Percentiles rank a stretch among this genome's conserved stretches.
phyloP scores from a whole-genome alignment of 1,139 yeast genomes.

The Kodamaea sp. region DNA sequence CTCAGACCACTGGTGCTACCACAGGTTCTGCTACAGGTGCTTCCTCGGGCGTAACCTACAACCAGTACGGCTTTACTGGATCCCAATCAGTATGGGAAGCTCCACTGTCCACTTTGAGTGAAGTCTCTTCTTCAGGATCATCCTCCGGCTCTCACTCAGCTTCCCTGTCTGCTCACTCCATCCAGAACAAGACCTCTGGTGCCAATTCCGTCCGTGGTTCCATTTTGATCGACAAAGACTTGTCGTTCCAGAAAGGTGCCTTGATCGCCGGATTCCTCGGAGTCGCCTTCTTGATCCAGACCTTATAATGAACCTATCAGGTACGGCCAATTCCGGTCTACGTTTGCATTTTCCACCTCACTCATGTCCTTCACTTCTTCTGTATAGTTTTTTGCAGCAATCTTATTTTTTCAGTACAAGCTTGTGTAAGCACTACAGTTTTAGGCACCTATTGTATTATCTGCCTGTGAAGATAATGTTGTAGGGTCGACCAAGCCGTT shows the following conservation, averaged over 20 bases:
- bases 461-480: too few species aligned
- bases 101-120: slow-evolving; percentile 14
- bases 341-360: too few species aligned
- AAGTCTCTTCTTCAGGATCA: slow-evolving; percentile 9
- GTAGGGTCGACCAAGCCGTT: too few species aligned
- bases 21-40: slow-evolving; percentile 9
- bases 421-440: too few species aligned
- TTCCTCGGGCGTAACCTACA: slow-evolving; percentile 23
- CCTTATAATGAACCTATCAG: slow-evolving; percentile 19
- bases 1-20: slow-evolving; percentile 4
- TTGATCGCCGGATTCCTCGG: slow-evolving; percentile 22
- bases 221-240: slow-evolving; percentile 13
- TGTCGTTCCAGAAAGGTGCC: slow-evolving; percentile 20
- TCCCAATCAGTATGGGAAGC: slow-evolving; percentile 38
- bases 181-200: slow-evolving; percentile 16
- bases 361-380: too few species aligned
- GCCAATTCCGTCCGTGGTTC: slow-evolving; percentile 15
- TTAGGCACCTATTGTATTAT: too few species aligned
- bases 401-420: too few species aligned
- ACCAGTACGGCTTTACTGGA: slow-evolving; percentile 49
- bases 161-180: slow-evolving; percentile 15
- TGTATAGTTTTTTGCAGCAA: too few species aligned
- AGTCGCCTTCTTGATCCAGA: slow-evolving; percentile 18
- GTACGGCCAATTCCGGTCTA: too few species aligned
- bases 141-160: slow-evolving; percentile 13